Evolutionary conservation across 148 eudicot genomes (phyloP).

Genomic region (Spergularia bocconei): DNA sequence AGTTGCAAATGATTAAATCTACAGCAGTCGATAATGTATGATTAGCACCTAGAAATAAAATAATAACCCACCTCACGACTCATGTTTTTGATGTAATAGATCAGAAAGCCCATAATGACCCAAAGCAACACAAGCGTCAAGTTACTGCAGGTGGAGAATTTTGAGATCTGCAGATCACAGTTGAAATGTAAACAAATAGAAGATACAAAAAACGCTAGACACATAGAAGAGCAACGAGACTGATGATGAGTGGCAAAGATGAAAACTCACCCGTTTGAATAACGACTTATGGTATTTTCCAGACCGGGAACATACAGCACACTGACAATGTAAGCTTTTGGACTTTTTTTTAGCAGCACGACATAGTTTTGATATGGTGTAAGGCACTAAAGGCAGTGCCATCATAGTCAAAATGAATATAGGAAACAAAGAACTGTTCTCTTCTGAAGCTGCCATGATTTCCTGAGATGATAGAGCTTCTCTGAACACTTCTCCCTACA

Average conservation of each 20-base stretch:
- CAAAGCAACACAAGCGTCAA: constrained; percentile 80
- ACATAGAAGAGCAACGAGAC: not conserved
- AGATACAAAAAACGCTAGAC: not conserved
- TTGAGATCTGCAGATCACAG: constrained; percentile 55
- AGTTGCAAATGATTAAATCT: not conserved
- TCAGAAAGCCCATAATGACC: constrained; percentile 74
- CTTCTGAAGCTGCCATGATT: constrained; percentile 83
- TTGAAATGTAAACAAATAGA: not conserved
- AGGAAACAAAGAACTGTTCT: constrained; percentile 81
- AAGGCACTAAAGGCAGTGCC: constrained; percentile 89
- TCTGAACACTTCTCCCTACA: constrained; percentile 25
- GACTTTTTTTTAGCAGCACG: constrained; percentile 74
- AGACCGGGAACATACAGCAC: constrained; percentile 70
- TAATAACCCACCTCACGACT: constrained; percentile 62
- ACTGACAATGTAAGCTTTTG: constrained; percentile 64
- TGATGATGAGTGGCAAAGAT: not conserved
- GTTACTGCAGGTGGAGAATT: constrained; percentile 74
- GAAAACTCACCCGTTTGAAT: constrained; percentile 52
- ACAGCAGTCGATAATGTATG: not conserved
- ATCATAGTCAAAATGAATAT: constrained; percentile 83
- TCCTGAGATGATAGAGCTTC: constrained; percentile 27
- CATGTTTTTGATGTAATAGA: constrained; percentile 69
- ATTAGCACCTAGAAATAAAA: not conserved
- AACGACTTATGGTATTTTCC: constrained; percentile 89
- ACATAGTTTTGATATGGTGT: constrained; percentile 70